Base-by-base conservation (phyloP, 2,329 filamentous ascomycete species). In the Fusarium pseudoanthophilum region DNA sequence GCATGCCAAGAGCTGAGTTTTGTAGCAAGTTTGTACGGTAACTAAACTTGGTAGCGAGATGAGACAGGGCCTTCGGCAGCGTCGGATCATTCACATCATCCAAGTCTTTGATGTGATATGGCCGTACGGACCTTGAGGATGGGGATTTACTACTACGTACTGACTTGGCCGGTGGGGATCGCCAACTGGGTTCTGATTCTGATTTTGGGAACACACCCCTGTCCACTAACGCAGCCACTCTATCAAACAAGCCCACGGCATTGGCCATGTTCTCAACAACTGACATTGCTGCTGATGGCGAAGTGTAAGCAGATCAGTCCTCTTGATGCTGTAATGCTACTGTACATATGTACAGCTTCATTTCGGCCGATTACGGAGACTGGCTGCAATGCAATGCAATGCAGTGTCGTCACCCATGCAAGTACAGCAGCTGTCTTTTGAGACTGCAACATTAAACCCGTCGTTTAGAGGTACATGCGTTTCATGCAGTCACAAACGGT, bases 161-260 rank as follows among this genome's bases (percentile, higher is more conserved):
- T 32, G 30, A 49, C 55, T n/a, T 39, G 18, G 24, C 55, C 18
- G 36, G 55, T 70, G 53, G 39, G 28, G 60, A 56, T 70, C 66
- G 26, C 34, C 66, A 40, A 40, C n/a, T 56, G 48, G 59, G 48
- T 28, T 62, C 20, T 52, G 20, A 32, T 28, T 62, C 20, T 52
- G 21, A 32, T 26, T 36, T 32, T 59, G 46, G 20, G 45, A 36
- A 15, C 16, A 37, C 42, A 58, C 56, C 65, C 48, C 46, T 46
- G 59, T 53, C 56, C 39, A 30, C 56, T 56, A 73, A 56, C 40
- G 67, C 63, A 71, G 46, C 42, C 63, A 73, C 43, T 69, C 37
- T 67, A 55, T 28, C 30, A 26, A 53, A 30, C 36, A 34, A 48
- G 40, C 16, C 26, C 52, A 45, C 30, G 46, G 42, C 30, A 60